These are phyloP conservation scores for Gnetum montanum DNA, from an alignment of 75 land plant genomes.

Conservation along the genomic window DNA sequence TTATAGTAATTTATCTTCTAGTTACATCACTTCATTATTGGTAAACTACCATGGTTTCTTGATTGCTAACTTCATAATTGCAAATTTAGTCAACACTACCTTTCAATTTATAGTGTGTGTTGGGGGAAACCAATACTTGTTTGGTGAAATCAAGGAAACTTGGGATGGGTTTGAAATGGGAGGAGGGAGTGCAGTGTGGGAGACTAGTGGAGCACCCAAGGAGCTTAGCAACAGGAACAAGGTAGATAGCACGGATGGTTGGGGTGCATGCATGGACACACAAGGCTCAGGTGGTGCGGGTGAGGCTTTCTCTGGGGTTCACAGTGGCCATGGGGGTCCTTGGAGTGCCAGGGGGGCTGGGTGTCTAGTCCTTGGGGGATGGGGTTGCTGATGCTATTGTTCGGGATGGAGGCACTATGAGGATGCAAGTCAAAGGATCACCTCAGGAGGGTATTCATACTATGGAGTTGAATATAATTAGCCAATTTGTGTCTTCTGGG, in stretches of 20 bases:
- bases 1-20: too few species aligned
- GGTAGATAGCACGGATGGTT: background rate
- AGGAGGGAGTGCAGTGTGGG: background rate
- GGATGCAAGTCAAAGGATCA: background rate
- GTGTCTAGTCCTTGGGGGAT: background rate
- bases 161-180: too few species aligned
- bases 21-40: too few species aligned
- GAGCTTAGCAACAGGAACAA: background rate
- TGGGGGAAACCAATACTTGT: background rate
- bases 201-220: background rate
- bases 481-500: too few species aligned
- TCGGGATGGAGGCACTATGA: background rate
- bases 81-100: too few species aligned
- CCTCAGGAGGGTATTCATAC: too few species aligned
- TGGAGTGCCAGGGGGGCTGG: background rate
- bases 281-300: background rate
- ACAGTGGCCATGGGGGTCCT: background rate
- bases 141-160: background rate
- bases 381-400: background rate
- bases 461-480: too few species aligned
- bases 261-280: background rate
- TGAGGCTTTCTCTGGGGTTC: background rate
- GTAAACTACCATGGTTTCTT: too few species aligned
- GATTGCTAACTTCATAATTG: too few species aligned
- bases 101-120: too few species aligned